Conservation (phyloP, 352 stramenopile species). For the Phytopythium ostracodes region DNA sequence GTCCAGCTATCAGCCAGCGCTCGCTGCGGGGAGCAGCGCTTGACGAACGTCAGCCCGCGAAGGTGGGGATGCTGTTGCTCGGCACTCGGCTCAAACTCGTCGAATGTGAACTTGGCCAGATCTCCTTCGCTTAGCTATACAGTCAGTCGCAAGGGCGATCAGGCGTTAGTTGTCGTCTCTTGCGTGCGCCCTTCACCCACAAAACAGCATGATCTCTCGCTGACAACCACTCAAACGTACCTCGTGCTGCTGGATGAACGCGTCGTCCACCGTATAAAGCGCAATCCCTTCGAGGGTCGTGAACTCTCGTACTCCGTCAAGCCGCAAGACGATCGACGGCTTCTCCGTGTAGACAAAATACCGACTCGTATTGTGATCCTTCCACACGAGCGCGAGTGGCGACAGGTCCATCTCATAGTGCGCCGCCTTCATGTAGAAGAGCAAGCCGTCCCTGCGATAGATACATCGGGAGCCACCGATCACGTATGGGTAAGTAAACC, state of each 20-base stretch:
- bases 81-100: constrained; percentile 47
- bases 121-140: constrained; percentile 67
- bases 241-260: constrained; percentile 62
- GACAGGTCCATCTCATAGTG: constrained; percentile 89
- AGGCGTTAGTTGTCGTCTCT: neutral
- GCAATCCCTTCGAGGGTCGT: constrained; percentile 69
- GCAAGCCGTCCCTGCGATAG: constrained; percentile 70
- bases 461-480: neutral
- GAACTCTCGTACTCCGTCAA: constrained; percentile 49
- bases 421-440: constrained; percentile 89
- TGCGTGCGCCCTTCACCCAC: too few relatives aligned
- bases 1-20: constrained; percentile 87
- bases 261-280: constrained; percentile 37
- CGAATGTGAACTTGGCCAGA: constrained; percentile 75
- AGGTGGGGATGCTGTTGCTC: constrained; percentile 39
- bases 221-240: constrained; percentile 19
- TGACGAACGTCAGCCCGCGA: constrained; percentile 54
- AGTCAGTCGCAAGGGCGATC: neutral
- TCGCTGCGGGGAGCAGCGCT: constrained; percentile 76
- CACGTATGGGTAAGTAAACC: neutral
- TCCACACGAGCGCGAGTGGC: constrained; percentile 87
- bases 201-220: neutral
- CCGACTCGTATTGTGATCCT: constrained; percentile 79
- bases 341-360: constrained; percentile 76
- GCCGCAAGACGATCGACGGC: constrained; percentile 63